phyloP scores from a whole-genome alignment of 2,329 filamentous ascomycete species.

The Blastomyces gilchristii region DNA sequence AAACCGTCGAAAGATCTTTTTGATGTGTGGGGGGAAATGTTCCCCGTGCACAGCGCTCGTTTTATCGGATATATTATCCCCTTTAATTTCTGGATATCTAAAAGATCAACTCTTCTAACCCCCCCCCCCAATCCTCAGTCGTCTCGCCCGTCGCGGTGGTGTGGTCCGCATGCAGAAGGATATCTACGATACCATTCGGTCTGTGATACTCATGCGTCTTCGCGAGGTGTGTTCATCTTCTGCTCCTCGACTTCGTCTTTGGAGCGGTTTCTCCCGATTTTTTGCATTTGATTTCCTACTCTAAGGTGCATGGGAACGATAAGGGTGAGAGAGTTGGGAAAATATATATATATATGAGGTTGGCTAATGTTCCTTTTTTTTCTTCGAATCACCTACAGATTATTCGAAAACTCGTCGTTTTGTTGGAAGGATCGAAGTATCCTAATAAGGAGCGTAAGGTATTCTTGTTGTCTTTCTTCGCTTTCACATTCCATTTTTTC shows the following conservation, averaged over 20 bases:
- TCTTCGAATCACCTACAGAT: not conserved
- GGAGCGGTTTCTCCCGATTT: not conserved
- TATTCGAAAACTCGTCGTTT: not conserved
- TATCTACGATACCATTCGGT: slow-evolving; percentile 23
- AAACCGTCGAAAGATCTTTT: not conserved
- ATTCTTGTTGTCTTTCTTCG: not conserved
- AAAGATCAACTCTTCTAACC: not conserved
- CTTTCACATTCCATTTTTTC: too few species aligned
- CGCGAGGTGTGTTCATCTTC: slow-evolving; percentile 16
- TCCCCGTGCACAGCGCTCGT: too few species aligned
- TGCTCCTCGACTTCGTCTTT: not conserved
- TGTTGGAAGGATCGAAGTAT: not conserved
- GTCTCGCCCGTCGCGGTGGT: slow-evolving; percentile 30
- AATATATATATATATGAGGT: not conserved
- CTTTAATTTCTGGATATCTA: not conserved
- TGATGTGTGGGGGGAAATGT: not conserved
- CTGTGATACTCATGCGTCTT: slow-evolving; percentile 17
- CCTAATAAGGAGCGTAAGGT: not conserved
- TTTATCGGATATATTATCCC: not conserved
- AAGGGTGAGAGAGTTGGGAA: not conserved
- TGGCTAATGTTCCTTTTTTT: not conserved
- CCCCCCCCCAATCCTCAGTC: slow-evolving; percentile 16
- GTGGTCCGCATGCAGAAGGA: slow-evolving; percentile 22
- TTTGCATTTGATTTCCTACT: not conserved
- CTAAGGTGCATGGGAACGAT: not conserved